Conservation (phyloP, 1,284 basidiomycete genomes). For the Pseudozyma thailandica region DNA sequence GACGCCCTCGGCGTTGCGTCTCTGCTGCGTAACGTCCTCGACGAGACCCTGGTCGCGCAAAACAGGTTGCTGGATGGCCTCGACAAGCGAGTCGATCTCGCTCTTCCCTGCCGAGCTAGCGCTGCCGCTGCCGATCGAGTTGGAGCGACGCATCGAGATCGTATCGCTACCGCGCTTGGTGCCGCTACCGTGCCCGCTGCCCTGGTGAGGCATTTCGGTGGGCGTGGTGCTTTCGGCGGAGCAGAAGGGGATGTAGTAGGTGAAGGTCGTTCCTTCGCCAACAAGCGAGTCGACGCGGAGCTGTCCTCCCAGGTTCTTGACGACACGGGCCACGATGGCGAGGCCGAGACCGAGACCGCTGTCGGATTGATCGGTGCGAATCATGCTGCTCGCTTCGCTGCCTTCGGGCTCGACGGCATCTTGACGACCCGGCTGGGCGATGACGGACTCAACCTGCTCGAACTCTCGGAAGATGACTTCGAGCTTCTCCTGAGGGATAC, state of each 20-base stretch:
- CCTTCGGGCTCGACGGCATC: constrained; percentile 15
- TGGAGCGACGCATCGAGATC: constrained; percentile 41
- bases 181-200: constrained; percentile 20
- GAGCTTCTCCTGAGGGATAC: constrained; percentile 78
- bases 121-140: constrained; percentile 52
- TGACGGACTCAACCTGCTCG: constrained; percentile 79
- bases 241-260: constrained; percentile 76
- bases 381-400: constrained; percentile 22
- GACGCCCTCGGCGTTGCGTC: constrained; percentile 19
- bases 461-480: constrained; percentile 87
- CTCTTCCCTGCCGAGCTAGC: constrained; percentile 56
- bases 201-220: constrained; percentile 25
- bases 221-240: constrained; percentile 49
- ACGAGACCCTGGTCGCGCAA: constrained; percentile 57
- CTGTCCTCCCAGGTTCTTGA: constrained; percentile 82
- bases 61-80: constrained; percentile 72
- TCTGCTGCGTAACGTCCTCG: constrained; percentile 36
- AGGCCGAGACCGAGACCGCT: constrained; percentile 75
- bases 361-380: constrained; percentile 40
- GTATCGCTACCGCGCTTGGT: constrained; percentile 33
- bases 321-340: constrained; percentile 83
- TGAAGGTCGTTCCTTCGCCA: constrained; percentile 78
- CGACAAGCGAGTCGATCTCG: constrained; percentile 77
- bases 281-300: constrained; percentile 81
- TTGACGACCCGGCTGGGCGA: constrained; percentile 37